Evolutionary conservation across 2,329 filamentous ascomycete genomes (phyloP).

Genomic region (Rhytidhysteron rufulum): DNA sequence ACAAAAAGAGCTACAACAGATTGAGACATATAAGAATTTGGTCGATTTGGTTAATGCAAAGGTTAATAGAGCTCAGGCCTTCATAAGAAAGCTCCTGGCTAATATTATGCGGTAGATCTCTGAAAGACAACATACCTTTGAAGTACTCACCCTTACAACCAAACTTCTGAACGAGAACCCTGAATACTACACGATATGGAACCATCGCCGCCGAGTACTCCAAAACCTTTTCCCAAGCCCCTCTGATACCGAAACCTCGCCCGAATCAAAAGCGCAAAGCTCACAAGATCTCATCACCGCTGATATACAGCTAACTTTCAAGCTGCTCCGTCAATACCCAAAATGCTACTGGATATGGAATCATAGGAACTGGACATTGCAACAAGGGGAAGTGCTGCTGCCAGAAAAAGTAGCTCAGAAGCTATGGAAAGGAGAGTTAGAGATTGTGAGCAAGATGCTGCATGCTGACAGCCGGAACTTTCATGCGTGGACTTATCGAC

Average conservation of each 20-base stretch:
- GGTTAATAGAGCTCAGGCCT: slow-evolving; percentile 39
- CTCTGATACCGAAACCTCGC: slow-evolving; percentile 3
- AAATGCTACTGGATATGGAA: slow-evolving; percentile 99
- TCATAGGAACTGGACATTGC: slow-evolving; percentile 80
- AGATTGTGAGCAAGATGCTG: slow-evolving; percentile 83
- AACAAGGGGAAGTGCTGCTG: slow-evolving; percentile 65
- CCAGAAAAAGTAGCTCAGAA: slow-evolving; percentile 52
- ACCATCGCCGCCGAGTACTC: slow-evolving; percentile 72
- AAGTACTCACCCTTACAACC: slow-evolving; percentile 66
- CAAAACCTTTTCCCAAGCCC: slow-evolving; percentile 55
- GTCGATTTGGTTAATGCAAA: slow-evolving; percentile 65
- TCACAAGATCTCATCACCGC: slow-evolving; percentile 57
- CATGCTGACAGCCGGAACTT: slow-evolving; percentile 84
- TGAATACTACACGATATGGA: slow-evolving; percentile 90
- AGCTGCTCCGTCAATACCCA: slow-evolving; percentile 77
- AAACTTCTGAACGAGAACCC: slow-evolving; percentile 73
- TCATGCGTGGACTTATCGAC: slow-evolving; percentile 91
- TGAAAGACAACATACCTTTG: slow-evolving; percentile 47
- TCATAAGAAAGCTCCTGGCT: slow-evolving; percentile 1
- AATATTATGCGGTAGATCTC: slow-evolving; percentile 31
- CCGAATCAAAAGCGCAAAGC: slow-evolving; percentile 13
- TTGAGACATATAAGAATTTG: slow-evolving; percentile 69
- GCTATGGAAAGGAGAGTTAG: slow-evolving; percentile 83
- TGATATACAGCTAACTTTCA: slow-evolving; percentile 79
- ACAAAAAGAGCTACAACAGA: slow-evolving; percentile 69